Conservation (phyloP, 1,284 basidiomycete genomes). For the Meira nashicola region DNA sequence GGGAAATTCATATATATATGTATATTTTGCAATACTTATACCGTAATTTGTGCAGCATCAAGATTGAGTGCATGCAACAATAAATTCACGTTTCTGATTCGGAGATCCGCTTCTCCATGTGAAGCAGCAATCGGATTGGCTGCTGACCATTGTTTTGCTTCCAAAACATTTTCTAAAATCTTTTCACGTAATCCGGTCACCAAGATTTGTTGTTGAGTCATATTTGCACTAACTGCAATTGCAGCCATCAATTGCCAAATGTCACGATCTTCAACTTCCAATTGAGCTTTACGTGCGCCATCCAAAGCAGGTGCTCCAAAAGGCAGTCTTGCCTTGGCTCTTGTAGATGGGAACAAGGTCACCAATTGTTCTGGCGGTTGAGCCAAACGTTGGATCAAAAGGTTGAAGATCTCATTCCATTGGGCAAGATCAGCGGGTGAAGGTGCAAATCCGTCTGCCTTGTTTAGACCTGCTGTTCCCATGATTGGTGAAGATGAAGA, state of each 20-base stretch:
- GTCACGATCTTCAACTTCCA: conserved; percentile 77
- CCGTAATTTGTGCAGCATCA: conserved; percentile 49
- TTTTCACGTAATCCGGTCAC: conserved; percentile 85
- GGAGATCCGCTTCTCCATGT: conserved; percentile 24
- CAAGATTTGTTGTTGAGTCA: conserved; percentile 77
- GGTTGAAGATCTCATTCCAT: conserved; percentile 70
- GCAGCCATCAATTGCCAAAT: conserved; percentile 88
- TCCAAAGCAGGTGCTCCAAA: conserved; percentile 57
- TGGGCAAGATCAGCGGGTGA: conserved; percentile 72
- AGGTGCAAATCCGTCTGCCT: conserved; percentile 20
- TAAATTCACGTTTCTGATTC: conserved; percentile 49
- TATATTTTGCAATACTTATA: conserved; percentile 20
- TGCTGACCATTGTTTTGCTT: conserved; percentile 58
- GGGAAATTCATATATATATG: too few species aligned
- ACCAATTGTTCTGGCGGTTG: conserved; percentile 62
- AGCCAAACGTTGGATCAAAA: conserved; percentile 72
- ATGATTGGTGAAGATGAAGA: conserved; percentile 9
- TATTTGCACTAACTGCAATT: conserved; percentile 77
- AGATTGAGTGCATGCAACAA: conserved; percentile 49
- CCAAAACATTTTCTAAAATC: conserved; percentile 77
- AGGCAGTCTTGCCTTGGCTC: conserved; percentile 61
- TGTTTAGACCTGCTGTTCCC: background rate
- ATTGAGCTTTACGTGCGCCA: conserved; percentile 26
- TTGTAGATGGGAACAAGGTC: conserved; percentile 82
- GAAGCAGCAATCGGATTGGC: conserved; percentile 19